These are phyloP conservation scores for Fonsecaea nubica DNA, from an alignment of 2,329 filamentous ascomycete genomes.

Conservation along the genomic window DNA sequence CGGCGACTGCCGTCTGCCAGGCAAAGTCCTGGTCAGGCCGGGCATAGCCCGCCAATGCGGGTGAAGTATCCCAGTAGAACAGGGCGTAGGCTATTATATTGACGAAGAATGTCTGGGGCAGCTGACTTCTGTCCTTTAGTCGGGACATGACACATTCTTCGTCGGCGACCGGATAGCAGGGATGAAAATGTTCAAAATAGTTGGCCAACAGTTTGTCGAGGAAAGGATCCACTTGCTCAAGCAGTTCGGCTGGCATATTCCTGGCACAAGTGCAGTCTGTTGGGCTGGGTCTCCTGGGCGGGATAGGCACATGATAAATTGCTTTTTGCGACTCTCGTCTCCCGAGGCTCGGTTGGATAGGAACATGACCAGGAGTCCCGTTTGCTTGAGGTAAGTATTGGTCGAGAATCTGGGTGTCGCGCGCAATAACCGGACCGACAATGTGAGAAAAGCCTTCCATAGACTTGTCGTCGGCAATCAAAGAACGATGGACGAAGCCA, in stretches of 20 bases:
- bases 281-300: conserved; percentile 44
- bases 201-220: conserved; percentile 58
- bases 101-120: conserved; percentile 63
- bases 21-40: conserved; percentile 66
- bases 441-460: conserved; percentile 55
- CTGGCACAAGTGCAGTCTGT: conserved; percentile 54
- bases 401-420: conserved; percentile 67
- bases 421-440: conserved; percentile 65
- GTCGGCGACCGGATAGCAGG: conserved; percentile 68
- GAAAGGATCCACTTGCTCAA: conserved; percentile 64
- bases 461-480: conserved; percentile 30
- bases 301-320: conserved; percentile 51
- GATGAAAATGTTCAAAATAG: conserved; percentile 63
- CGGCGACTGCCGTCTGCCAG: conserved; percentile 67
- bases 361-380: conserved; percentile 36
- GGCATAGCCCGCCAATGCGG: conserved; percentile 53
- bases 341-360: conserved; percentile 41
- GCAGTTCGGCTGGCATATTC: conserved; percentile 62
- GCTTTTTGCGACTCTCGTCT: conserved; percentile 48
- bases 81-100: conserved; percentile 65
- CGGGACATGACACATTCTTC: conserved; percentile 60
- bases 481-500: conserved; percentile 38
- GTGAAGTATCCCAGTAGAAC: conserved; percentile 63
- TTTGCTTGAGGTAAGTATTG: conserved; percentile 59
- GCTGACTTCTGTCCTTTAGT: conserved; percentile 56